Base-by-base conservation (phyloP, 2,329 filamentous ascomycete genomes). In the Cladophialophora chaetospira region DNA sequence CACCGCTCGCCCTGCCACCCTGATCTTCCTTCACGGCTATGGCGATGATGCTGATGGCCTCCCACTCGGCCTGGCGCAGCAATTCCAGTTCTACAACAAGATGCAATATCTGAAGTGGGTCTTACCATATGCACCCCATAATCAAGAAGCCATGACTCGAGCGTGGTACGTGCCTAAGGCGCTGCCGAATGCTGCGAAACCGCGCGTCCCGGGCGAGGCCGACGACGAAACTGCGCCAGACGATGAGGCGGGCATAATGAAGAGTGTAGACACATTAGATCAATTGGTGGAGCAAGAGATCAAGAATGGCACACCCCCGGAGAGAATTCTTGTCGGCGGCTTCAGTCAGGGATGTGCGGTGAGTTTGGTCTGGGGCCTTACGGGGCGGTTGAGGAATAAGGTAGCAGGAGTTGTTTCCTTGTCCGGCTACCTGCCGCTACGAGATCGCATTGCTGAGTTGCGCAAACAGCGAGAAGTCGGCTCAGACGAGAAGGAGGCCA, bases 271-370 rank as follows among this genome's bases (percentile, higher is more conserved):
- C 5, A 76, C 78, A 50, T 59, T 79, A 8, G 74, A 74, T 35
- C 67, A 66, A 3, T 60, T 79, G 42, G 71, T 79, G 45, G 74
- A 77, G 42, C 67, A 73, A 17, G 67, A 76, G 35, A 69, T 76
- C 4, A 62, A 66, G 21, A 69, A 70, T 47, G 76, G 76, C 5
- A 68, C 77, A 3, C 72, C 74, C 1, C 66, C 69, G 1, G 65
- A 74, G 15, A 69, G 77, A 9, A 75, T 80, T 28, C 68, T 79
- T 2, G 66, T 79, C 1, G 77, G 75, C 3, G 77, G 77, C 2
- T 79, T 79, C 64, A 77, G 74, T 19, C 77, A 79, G 60, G 77
- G 77, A 15, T 74, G 75, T 65, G 77, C 75, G 0, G 71, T 79
- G 57, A 70, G 72, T 10, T 56, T 79, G 31, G 68, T 79, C 5